Evolutionary conservation across 1,139 yeast species (phyloP), one percentile per base, ranked within the genome.

Genomic region (Candida sp.): DNA sequence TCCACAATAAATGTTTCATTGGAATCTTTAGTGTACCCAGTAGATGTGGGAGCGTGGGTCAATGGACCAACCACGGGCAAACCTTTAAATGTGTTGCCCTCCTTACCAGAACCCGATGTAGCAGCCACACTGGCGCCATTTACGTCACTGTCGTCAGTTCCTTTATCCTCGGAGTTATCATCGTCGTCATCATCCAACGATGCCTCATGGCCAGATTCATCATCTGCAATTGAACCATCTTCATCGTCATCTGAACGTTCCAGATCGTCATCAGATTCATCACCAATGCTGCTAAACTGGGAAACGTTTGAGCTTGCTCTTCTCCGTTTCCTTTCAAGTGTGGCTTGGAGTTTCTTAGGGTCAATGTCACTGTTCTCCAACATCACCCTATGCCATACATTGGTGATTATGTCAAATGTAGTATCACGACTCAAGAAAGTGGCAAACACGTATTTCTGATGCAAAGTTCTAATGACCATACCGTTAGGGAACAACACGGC

Each of bases 401-500:
- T 81, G 7, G 85, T 78, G 42, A 89, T 80, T 43, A 83, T 64
- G 47, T 80, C 84, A 65, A 85, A 88, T 0, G 89, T 80, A 0
- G 84, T 56, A 63, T 88, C 96, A 63, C 96, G 77, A 6, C 85
- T 75, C 34, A 88, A 71, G 55, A 89, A 85, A 0, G 91, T 84
- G 0, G 94, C 94, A 75, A 89, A 88, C 0, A 83, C 78, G 61
- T 85, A 86, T 58, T 83, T 85, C 47, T 86, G 87, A 60, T 88
- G 91, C 51, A 88, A 70, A 0, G 94, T 88, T 53, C 85, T 79
- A 33, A 89, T 80, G 34, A 85, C 82, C 64, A 89, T 84, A 3
- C 91, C 92, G 63, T 88, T 88, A 9, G 92, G 93, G 55, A 88
- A 86, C 26, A 88, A 72, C 2, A 84, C 88, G 0, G 92, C 91